Base-by-base conservation (phyloP, 176 grass and related monocot species). In the Lolium perenne region DNA sequence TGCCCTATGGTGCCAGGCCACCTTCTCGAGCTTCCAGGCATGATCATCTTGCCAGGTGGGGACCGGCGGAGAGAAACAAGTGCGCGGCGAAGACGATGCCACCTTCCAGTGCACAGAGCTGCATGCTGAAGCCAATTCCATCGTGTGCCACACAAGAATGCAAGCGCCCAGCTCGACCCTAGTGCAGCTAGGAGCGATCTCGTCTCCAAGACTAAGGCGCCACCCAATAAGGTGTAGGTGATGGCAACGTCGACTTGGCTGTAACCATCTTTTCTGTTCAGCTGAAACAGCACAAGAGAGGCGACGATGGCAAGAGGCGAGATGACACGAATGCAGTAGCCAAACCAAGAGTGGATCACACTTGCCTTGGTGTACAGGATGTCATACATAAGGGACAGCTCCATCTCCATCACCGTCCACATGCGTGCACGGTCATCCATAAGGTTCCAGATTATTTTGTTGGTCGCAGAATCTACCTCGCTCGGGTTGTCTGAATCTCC, bases 201-300 rank as follows among this genome's bases (percentile, higher is more conserved):
- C 20, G 1, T 8, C 83, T 85, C 83, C 60, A 85, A 9, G 0
- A 6, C 59, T 0, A 91, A 64, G 18, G 89, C 86, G 15, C 82
- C 89, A 0, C 13, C 83, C 16, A 94, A 71, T 50, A 94, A 62
- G n/a, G 80, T 14, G 72, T 94, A 91, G 10, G 92, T 89, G 40
- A 94, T 53, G 0, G 13, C 20, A 4, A 92, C 38, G 16, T 92
- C 92, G 38, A 87, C 23, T 50, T 53, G 23, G 26, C 58, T 77
- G 23, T 3, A 1, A 20, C 35, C 46, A 7, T 68, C 63, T 59
- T 85, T 85, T 7, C 56, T 7, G 10, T 5, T 49, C 9, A 53
- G 46, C 4, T 78, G 38, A 1, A 79, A 47, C 3, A 73, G 43
- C 9, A 16, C 5, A 1, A 51, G 8, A 0, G 46, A 46, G 13